Base-by-base conservation (phyloP, 129 eudicot species). In the Centrapalus pauciflorus region DNA sequence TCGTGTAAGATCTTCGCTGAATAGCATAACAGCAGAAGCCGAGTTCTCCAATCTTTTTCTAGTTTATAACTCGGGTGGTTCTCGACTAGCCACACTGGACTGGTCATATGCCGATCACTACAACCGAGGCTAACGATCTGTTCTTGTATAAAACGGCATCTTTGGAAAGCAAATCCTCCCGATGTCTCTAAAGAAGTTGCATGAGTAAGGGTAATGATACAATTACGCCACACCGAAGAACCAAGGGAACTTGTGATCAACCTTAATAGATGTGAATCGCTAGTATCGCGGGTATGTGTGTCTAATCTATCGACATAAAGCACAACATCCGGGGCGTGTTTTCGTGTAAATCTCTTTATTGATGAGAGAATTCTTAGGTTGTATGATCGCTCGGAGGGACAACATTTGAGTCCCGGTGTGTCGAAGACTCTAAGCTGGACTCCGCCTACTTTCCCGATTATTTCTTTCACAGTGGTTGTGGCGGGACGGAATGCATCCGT, bases 281-380 rank as follows among this genome's bases (percentile, higher is more conserved):
- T 46, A 40, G 24, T 68, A 6, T 77, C 80, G 40, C 55, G 55
- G 7, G 72, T 55, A 45, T 76, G 81, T 1, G 61, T 41, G 75
- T 90, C 95, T 38, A 90, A 59, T 30, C 97, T 76, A 51, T 90
- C 92, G 9, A 87, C 89, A 73, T 86, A 90, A 12, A 90, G 79
- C 67, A 90, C 77, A 16, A 82, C 76, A 80, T 90, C 83, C 0
- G 89, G 89, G 43, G 75, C 71, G 72, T 13, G 64, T 24, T 73
- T 87, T 35, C 52, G 72, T 13, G 69, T 78, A 40, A 51, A 55
- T 72, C 62, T 84, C 68, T 77, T 76, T 5, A 90, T 73, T 0
- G 84, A 80, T 35, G 32, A 41, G 23, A 90, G 63, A 26, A 77
- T 52, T 52, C 66, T 87, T 11, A 48, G 41, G 80, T 86, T 90